phyloP scores from a whole-genome alignment of 2,329 filamentous ascomycete species.

The Monosporascus sp. region DNA sequence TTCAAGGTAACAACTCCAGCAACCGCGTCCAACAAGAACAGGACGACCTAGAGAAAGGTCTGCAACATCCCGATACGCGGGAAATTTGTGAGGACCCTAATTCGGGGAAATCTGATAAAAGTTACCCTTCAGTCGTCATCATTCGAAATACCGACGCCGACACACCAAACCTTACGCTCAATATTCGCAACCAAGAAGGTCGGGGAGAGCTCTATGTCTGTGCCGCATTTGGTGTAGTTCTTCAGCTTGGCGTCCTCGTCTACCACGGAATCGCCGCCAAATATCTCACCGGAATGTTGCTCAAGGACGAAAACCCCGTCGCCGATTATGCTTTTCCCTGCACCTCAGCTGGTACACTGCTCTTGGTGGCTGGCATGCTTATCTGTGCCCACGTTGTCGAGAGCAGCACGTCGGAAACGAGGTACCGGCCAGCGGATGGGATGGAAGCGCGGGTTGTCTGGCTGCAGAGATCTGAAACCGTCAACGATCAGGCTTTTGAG shows the following conservation, averaged over 20 bases:
- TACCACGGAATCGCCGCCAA: constrained; percentile 11
- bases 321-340: constrained; percentile 20
- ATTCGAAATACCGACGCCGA: constrained; percentile 1
- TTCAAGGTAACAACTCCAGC: too few species aligned
- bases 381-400: constrained; percentile 29
- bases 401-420: constrained; percentile 20
- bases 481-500: constrained; percentile 25
- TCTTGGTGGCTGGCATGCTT: constrained; percentile 22
- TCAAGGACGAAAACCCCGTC: background rate
- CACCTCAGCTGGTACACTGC: constrained; percentile 19
- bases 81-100: too few species aligned
- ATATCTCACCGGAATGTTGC: background rate
- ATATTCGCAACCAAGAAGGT: constrained; percentile 3
- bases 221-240: constrained; percentile 12
- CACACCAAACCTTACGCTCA: constrained; percentile 15
- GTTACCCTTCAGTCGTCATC: background rate
- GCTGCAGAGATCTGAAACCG: constrained; percentile 22
- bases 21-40: too few species aligned
- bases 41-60: too few species aligned
- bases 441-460: constrained; percentile 16
- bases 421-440: background rate
- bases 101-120: too few species aligned
- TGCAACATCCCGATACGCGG: too few species aligned
- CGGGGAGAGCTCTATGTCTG: constrained; percentile 8
- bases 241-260: constrained; percentile 19